Base-by-base conservation (phyloP, 768 basidiomycete species). In the Lentinus brumalis region DNA sequence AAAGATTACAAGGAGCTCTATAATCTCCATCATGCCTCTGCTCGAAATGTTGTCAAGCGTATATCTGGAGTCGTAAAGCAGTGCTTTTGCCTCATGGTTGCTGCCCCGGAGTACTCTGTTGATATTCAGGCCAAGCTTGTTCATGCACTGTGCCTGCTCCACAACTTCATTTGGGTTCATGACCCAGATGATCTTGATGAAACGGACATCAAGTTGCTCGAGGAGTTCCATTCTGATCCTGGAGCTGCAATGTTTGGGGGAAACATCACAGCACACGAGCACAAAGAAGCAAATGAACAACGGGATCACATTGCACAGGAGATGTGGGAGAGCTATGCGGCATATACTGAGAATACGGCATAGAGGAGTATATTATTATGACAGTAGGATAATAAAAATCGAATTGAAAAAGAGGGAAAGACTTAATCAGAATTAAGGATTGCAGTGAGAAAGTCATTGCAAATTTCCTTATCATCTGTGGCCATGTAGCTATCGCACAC, bases 111-210 rank as follows among this genome's bases (percentile, higher is more conserved):
- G 66, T 76, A 59, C 21, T 26, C 21, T 26, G 21, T 26, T 26
- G 41, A 55, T 2, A 64, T 66, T 12, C 75, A 78, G 58, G 71
- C 70, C 8, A 59, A 62, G 0, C 58, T 78, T 66, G 67, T 35
- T 51, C 64, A 26, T 16, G 73, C 73, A 5, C 60, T 75, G 46
- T 61, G 59, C 47, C 70, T 63, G 0, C 30, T 75, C 12, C 73
- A 76, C 64, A 77, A 78, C 60, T 73, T 78, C 54, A 74, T 75
- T 41, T 52, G 58, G 0, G 57, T 53, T 2, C 62, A 74, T 64
- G 75, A 61, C 45, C 55, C 55, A 15, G 29, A 51, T 6, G 46
- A 55, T 3, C 26, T 55, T 26, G 21, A 26, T 26, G 14, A 32
- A 6, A 46, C 58, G 18, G 31, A 41, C 46, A 15, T 40, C 11